Evolutionary conservation across 306 rosid species (phyloP).

Genomic region (Dryas alaskensis): DNA sequence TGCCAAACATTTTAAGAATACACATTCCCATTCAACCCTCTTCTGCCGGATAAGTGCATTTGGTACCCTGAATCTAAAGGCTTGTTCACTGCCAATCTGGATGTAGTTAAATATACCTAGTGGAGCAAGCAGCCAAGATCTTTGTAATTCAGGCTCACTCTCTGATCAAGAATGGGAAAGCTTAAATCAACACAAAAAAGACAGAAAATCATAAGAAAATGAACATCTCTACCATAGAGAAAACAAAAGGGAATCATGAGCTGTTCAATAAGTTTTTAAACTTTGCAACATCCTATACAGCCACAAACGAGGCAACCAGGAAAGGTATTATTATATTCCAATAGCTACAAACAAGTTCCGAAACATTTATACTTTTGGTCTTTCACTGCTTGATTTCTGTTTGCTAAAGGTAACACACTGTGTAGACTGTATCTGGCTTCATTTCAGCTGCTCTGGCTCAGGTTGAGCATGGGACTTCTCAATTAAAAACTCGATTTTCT

Average conservation of each 20-base stretch:
- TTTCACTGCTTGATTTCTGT: conserved; percentile 8
- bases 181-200: not conserved
- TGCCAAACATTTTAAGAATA: too few species aligned
- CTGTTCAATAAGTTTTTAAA: not conserved
- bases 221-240: not conserved
- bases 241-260: not conserved
- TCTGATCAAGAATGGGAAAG: too few species aligned
- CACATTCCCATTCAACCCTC: too few species aligned
- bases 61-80: too few species aligned
- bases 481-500: conserved; percentile 66
- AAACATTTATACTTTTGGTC: not conserved
- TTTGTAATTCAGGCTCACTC: too few species aligned
- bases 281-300: not conserved
- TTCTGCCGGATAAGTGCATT: too few species aligned
- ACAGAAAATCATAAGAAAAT: not conserved
- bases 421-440: conserved; percentile 1
- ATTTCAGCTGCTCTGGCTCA: conserved; percentile 25
- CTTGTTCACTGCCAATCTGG: too few species aligned
- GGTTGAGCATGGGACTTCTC: conserved; percentile 49
- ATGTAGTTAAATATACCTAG: too few species aligned
- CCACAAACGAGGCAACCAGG: not conserved
- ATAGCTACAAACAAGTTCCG: conserved; percentile 14
- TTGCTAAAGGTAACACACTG: conserved; percentile 1
- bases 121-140: too few species aligned
- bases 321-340: not conserved